Evolutionary conservation across 352 stramenopile genomes (phyloP), one percentile per base, ranked within the genome.

Genomic region (Phytophthora sojae): DNA sequence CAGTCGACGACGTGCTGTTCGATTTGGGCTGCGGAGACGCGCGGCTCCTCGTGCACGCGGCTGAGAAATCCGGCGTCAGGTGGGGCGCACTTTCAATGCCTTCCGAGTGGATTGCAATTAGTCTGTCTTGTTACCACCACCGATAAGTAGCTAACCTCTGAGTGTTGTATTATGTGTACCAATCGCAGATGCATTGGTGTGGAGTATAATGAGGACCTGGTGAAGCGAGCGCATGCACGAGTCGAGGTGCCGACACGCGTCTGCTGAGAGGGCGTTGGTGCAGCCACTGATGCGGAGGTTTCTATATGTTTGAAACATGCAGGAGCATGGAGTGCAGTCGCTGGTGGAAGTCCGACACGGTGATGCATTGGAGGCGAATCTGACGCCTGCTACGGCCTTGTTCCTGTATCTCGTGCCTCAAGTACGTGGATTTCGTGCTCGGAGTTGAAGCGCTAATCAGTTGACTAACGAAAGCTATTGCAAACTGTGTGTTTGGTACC

Each of bases 391-490:
- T 3, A 94, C 88, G 1, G 81, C 88, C 8, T 44, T 96, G 21
- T 96, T 96, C 69, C 69, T 96, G 44, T 96, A 96, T 68, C 82
- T 96, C 44, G 86, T 96, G 3, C 88, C 88, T 6, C 71, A 91
- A 78, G 86, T 92, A 30, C 44, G 71, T 57, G 39, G 17, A 23
- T 42, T 47, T 57, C 6, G 3, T 23, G 9, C 2, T 47, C 3
- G 9, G 68, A 21, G 50, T 71, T 73, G 58, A 71, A 72, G 70
- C 21, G 5, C 3, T 17, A 45, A 5, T 60, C 23, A 30, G 35
- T 17, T 55, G 15, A 59, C 58, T 77, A 59, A 69, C 17, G 4
- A 12, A 37, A 60, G 29, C 50, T 19, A 35, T 9, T 57, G 0
- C 53, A 54, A 63, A 56, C 23, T 71, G 59, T 12, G 19, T 42